Conservation (phyloP, 2,329 filamentous ascomycete genomes). For the Phialophora tarda region DNA sequence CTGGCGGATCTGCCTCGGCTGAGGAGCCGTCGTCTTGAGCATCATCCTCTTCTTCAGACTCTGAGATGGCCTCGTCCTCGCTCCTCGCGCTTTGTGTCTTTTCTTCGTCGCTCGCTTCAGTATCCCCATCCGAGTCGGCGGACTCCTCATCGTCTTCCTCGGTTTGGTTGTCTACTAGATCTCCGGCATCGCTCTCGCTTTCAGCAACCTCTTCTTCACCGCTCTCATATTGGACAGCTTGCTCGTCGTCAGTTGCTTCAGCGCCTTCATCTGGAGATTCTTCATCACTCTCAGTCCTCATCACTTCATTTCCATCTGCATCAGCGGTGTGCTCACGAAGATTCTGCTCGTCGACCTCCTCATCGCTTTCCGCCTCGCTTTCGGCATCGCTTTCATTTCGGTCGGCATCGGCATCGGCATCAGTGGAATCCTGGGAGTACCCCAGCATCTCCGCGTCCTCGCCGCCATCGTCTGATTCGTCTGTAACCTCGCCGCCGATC, state of each 20-base stretch:
- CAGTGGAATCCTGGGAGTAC: neutral
- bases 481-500: slow-evolving; percentile 7
- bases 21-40: neutral
- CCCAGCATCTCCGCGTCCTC: neutral
- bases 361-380: slow-evolving; percentile 25
- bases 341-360: slow-evolving; percentile 9
- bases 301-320: slow-evolving; percentile 13
- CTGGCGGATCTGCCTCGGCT: neutral
- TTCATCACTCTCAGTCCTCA: slow-evolving; percentile 10
- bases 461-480: slow-evolving; percentile 11
- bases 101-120: neutral
- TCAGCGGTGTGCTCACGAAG: neutral
- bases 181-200: slow-evolving; percentile 1
- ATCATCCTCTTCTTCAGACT: neutral
- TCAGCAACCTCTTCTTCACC: slow-evolving; percentile 2
- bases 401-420: neutral
- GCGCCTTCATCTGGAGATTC: slow-evolving; percentile 7
- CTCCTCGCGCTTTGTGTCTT: neutral
- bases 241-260: slow-evolving; percentile 4
- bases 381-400: neutral
- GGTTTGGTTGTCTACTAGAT: neutral
- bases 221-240: neutral
- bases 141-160: slow-evolving; percentile 2
- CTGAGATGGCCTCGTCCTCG: neutral
- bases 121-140: neutral